Conservation (phyloP, 495 filamentous ascomycete genomes). For the Podospora pseudoanserina region DNA sequence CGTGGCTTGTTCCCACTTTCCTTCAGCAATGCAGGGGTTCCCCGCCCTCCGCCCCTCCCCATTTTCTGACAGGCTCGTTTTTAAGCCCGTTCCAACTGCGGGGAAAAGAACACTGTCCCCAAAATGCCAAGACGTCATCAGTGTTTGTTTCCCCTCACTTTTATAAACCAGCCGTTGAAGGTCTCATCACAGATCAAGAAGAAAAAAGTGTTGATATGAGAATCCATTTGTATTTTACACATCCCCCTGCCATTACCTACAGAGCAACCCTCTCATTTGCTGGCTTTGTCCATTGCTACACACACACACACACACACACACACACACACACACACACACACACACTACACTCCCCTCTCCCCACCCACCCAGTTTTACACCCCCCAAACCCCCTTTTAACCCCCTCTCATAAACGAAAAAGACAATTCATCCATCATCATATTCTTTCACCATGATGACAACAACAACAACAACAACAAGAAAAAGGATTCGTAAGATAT, state of each 20-base stretch:
- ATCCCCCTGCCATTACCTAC: background rate
- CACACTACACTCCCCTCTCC: background rate
- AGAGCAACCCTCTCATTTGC: background rate
- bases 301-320: background rate
- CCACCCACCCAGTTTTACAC: background rate
- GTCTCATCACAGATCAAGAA: no score
- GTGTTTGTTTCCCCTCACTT: background rate
- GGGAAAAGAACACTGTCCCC: background rate
- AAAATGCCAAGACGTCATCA: slow-evolving; percentile 3
- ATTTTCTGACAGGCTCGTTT: background rate
- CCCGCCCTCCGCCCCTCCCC: no score
- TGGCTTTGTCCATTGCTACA: background rate
- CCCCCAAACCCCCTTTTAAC: background rate
- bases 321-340: background rate
- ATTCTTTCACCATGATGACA: background rate
- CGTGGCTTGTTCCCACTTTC: background rate
- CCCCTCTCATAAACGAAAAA: background rate
- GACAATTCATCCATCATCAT: background rate
- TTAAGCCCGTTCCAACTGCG: background rate
- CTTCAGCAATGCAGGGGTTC: no score
- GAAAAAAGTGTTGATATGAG: background rate
- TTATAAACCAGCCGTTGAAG: background rate
- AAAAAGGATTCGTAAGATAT: no score
- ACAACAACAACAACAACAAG: no score
- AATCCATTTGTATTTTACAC: no score